Evolutionary conservation across 2,329 filamentous ascomycete species (phyloP).

Genomic region (Penicillium sp.): DNA sequence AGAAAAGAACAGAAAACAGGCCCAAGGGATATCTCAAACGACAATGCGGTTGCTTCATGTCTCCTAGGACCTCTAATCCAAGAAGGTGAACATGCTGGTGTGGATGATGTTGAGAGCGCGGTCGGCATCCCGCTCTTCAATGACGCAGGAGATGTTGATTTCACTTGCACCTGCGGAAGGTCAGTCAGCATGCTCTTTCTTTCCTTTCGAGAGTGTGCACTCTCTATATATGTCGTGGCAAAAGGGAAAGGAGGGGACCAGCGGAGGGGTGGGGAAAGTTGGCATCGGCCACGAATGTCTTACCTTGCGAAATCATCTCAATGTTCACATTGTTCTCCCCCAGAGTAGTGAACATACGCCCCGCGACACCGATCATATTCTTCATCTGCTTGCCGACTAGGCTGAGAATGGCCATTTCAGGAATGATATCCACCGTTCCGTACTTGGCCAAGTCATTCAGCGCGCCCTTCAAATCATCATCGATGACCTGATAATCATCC

Average conservation of each 20-base stretch:
- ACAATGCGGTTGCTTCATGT: conserved; percentile 16
- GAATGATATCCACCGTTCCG: conserved; percentile 87
- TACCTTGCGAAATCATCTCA: conserved; percentile 99
- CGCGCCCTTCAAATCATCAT: conserved; percentile 66
- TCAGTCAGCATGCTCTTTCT: conserved; percentile 21
- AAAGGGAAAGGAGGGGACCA: background rate
- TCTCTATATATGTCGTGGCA: background rate
- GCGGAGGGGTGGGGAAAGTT: background rate
- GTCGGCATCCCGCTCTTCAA: conserved; percentile 86
- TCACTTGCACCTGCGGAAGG: conserved; percentile 79
- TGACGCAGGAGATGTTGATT: conserved; percentile 98
- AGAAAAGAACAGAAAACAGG: conserved; percentile 9
- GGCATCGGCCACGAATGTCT: conserved; percentile 30
- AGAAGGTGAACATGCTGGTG: conserved; percentile 93
- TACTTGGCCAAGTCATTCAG: conserved; percentile 75
- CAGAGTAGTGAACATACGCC: conserved; percentile 91
- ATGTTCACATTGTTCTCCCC: conserved; percentile 95
- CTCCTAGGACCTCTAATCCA: conserved; percentile 61
- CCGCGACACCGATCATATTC: conserved; percentile 93
- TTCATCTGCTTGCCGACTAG: conserved; percentile 95
- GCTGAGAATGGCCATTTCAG: conserved; percentile 93
- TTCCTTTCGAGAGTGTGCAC: background rate
- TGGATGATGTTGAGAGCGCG: conserved; percentile 95
- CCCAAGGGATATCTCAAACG: conserved; percentile 33
- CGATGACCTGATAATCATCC: conserved; percentile 58